Base-by-base conservation (phyloP, 2,329 filamentous ascomycete genomes). In the Aspergillus novoparasiticus region DNA sequence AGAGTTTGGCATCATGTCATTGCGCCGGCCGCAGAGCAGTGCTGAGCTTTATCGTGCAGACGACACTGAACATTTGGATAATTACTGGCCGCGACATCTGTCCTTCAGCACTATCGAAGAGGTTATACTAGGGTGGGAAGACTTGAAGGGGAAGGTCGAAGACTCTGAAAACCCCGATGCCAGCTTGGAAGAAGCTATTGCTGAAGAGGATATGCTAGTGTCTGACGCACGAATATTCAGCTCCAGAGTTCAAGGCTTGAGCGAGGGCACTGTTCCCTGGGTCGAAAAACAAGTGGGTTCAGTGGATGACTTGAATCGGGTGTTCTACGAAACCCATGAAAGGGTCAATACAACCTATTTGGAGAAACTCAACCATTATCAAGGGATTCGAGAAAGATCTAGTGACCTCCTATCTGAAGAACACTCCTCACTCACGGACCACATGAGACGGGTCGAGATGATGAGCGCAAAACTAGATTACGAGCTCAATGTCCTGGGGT, bases 391-490 rank as follows among this genome's bases (percentile, higher is more conserved):
- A 65, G 85, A 90, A 61, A 84, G 85, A 62, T 89, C 89, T 1
- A 86, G 89, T 39, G 89, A 91, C 62, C 80, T 93, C 19, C 79
- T 97, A 11, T 83, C 84, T 0, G 87, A 89, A 55, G 91, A 96
- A 77, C 86, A 89, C 46, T 83, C 84, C 26, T 84, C 86, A 58
- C 81, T 96, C 43, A 86, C 85, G 4, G 92, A 95, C 73, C 85
- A 85, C 19, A 82, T 93, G 64, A 90, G 90, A 75, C 91, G 95
- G 66, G 84, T 97, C 16, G 93, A 96, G 75, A 86, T 90, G 26
- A 82, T 96, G 45, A 88, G 90, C 3, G 92, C 93, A 23, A 94
- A 94, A 77, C 83, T 98, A 60, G 94, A 98, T 72, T 98, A 98
- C 77, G 94, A 97, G 81, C 89, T 97, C 65, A 87, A 90, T 64